phyloP scores from a whole-genome alignment of 208 protist species.

The Wallacemonas collosoma region DNA sequence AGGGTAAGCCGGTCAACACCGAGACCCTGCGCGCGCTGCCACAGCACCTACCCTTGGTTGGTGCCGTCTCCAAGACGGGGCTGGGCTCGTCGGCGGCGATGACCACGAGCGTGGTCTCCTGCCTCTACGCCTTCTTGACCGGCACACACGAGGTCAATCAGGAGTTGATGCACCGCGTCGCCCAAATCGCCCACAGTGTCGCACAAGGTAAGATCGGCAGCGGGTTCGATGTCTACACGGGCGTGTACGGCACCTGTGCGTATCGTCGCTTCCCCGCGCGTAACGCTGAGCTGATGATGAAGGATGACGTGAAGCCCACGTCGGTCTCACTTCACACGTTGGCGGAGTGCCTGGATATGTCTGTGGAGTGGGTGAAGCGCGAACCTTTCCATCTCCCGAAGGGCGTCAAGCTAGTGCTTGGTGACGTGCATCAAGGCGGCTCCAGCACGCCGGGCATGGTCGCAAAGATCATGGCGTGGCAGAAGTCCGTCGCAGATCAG shows the following conservation, averaged over 20 bases:
- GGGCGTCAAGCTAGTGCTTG: slow-evolving; percentile 87
- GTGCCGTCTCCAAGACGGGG: slow-evolving; percentile 94
- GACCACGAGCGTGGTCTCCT: slow-evolving; percentile 91
- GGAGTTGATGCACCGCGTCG: slow-evolving; percentile 89
- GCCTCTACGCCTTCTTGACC: slow-evolving; percentile 67
- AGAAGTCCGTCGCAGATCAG: slow-evolving; percentile 40
- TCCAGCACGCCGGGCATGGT: slow-evolving; percentile 96
- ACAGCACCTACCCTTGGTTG: slow-evolving; percentile 65
- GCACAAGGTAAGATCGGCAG: slow-evolving; percentile 97
- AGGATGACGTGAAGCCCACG: slow-evolving; percentile 31
- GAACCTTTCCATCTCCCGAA: slow-evolving; percentile 74
- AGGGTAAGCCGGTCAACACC: slow-evolving; percentile 49
- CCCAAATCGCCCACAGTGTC: slow-evolving; percentile 93
- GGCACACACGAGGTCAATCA: slow-evolving; percentile 13
- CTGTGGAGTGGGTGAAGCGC: slow-evolving; percentile 64
- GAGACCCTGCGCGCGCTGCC: slow-evolving; percentile 67
- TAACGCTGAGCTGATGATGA: slow-evolving; percentile 62
- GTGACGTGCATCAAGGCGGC: slow-evolving; percentile 89
- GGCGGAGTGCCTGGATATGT: slow-evolving; percentile 48
- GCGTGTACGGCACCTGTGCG: slow-evolving; percentile 91
- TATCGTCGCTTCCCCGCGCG: slow-evolving; percentile 90
- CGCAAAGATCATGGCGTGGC: slow-evolving; percentile 91
- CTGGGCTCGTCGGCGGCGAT: slow-evolving; percentile 94
- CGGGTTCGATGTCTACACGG: slow-evolving; percentile 97
- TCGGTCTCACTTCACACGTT: slow-evolving; percentile 47